These are phyloP conservation scores for Choanephora cucurbitarum DNA, from an alignment of 371 early-diverging fungal genomes.

Conservation along the genomic window DNA sequence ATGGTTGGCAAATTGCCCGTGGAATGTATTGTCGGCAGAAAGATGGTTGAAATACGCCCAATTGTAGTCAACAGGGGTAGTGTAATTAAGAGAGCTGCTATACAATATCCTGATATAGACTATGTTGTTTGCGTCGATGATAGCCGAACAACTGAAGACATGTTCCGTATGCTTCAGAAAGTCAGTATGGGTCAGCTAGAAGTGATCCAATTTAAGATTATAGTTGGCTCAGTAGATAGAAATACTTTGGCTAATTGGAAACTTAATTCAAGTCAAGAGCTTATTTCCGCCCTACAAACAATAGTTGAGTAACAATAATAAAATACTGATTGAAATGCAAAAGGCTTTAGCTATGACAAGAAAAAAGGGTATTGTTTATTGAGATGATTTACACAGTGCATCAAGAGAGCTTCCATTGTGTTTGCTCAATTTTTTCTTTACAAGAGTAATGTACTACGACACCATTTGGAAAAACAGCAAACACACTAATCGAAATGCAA, in stretches of 20 bases:
- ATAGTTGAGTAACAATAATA: slow-evolving; percentile 3
- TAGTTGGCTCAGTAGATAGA: slow-evolving; percentile 75
- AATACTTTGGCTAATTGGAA: slow-evolving; percentile 82
- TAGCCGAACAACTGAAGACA: slow-evolving; percentile 96
- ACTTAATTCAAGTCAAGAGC: slow-evolving; percentile 51
- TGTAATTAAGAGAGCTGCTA: slow-evolving; percentile 79
- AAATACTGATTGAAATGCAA: neutral
- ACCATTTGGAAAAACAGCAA: slow-evolving; percentile 77
- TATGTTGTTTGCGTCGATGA: slow-evolving; percentile 93
- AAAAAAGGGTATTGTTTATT: slow-evolving; percentile 2
- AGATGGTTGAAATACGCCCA: slow-evolving; percentile 89
- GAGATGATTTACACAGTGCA: neutral
- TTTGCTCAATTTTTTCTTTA: slow-evolving; percentile 63
- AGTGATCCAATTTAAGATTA: slow-evolving; percentile 55
- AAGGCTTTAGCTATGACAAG: neutral
- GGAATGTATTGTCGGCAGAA: slow-evolving; percentile 90
- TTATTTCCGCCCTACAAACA: slow-evolving; percentile 29
- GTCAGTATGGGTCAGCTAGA: slow-evolving; percentile 17
- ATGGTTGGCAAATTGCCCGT: slow-evolving; percentile 81
- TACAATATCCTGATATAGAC: slow-evolving; percentile 59
- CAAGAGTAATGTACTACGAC: slow-evolving; percentile 81
- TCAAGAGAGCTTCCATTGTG: slow-evolving; percentile 47
- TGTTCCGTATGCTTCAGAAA: slow-evolving; percentile 72
- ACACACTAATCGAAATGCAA: slow-evolving; percentile 48
- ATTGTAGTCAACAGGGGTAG: slow-evolving; percentile 80